Conservation (phyloP, 495 filamentous ascomycete species). For the Terfezia boudieri region DNA sequence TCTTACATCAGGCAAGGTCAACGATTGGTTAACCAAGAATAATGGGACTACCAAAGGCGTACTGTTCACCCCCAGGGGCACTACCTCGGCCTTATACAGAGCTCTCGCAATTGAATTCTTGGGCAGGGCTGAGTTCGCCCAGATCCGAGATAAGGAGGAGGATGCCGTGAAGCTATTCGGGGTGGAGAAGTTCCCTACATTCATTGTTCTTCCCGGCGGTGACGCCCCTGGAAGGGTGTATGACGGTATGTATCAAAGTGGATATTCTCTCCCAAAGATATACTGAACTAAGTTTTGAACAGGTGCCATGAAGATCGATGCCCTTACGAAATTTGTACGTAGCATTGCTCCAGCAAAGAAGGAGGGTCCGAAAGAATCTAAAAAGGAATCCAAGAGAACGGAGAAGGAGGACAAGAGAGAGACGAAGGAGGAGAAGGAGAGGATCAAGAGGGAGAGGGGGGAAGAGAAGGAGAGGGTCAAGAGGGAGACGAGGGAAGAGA, state of each 20-base stretch:
- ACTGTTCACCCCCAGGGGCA: constrained; percentile 85
- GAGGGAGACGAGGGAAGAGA: constrained; percentile 68
- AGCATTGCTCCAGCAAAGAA: constrained; percentile 19
- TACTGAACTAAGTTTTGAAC: neutral
- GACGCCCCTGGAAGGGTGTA: constrained; percentile 47
- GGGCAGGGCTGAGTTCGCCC: constrained; percentile 58
- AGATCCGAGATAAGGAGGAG: constrained; percentile 65
- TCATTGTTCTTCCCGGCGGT: constrained; percentile 61
- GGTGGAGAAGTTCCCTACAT: constrained; percentile 51
- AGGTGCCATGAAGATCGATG: neutral
- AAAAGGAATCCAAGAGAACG: constrained; percentile 74
- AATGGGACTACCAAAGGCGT: constrained; percentile 67
- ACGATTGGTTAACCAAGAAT: constrained; percentile 48
- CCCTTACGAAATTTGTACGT: neutral
- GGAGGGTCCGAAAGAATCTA: constrained; percentile 69
- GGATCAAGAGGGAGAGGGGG: constrained; percentile 31
- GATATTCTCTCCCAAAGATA: too few relatives aligned
- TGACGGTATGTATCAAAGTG: constrained; percentile 27
- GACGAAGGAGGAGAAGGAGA: constrained; percentile 88
- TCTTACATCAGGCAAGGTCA: constrained; percentile 55
- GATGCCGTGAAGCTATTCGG: constrained; percentile 51
- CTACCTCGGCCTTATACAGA: constrained; percentile 58
- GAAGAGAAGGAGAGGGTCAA: constrained; percentile 32
- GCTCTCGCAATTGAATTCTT: constrained; percentile 79
- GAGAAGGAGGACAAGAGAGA: constrained; percentile 76